Evolutionary conservation across 352 stramenopile genomes (phyloP).

Genomic region (Blastocystis sp.): DNA sequence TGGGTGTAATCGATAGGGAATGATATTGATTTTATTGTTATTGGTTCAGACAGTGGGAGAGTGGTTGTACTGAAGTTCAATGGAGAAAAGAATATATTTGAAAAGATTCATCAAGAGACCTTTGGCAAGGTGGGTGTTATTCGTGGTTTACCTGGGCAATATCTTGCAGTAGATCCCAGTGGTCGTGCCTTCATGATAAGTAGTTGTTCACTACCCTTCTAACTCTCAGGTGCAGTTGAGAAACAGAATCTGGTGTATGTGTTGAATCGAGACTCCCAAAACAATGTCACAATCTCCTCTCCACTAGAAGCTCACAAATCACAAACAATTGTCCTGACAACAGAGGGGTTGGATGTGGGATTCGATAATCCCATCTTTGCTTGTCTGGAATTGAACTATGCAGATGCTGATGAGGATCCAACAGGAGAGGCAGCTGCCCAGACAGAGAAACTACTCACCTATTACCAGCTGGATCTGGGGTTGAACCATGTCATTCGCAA

Average conservation of each 20-base stretch:
- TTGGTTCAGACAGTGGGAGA: conserved; percentile 91
- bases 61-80: conserved; percentile 91
- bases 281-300: conserved; percentile 90
- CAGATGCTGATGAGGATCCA: conserved; percentile 75
- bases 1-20: conserved; percentile 35
- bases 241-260: conserved; percentile 99
- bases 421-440: conserved; percentile 73
- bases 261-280: conserved; percentile 90
- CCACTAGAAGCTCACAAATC: conserved; percentile 96
- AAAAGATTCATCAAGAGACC: conserved; percentile 84
- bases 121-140: conserved; percentile 93
- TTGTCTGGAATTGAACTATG: conserved; percentile 90
- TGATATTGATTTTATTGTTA: conserved; percentile 87
- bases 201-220: conserved; percentile 68
- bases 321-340: conserved; percentile 87
- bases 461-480: conserved; percentile 97
- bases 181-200: conserved; percentile 92
- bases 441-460: conserved; percentile 89
- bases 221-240: conserved; percentile 78
- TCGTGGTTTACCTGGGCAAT: conserved; percentile 93
- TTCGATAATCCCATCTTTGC: conserved; percentile 99
- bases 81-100: conserved; percentile 72
- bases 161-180: conserved; percentile 91
- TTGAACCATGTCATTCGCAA: conserved; percentile 96
- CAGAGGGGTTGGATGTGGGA: conserved; percentile 92